These are phyloP conservation scores for Hypericum perforatum DNA, from an alignment of 345 rosid genomes.

Conservation along the genomic window DNA sequence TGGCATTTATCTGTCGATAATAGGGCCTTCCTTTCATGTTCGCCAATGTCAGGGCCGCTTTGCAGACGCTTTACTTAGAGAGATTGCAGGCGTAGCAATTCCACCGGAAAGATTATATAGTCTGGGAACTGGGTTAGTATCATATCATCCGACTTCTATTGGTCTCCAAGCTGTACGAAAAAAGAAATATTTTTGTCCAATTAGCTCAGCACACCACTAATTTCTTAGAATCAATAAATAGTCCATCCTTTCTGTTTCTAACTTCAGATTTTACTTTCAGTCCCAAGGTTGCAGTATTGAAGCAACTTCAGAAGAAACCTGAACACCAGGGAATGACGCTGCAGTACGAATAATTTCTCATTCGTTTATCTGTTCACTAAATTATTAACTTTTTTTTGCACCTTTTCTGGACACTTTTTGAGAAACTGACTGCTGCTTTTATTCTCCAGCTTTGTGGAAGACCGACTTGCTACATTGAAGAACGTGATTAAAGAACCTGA, in stretches of 20 bases:
- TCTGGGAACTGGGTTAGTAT: conserved; percentile 74
- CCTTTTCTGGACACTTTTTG: neutral
- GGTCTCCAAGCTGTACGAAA: too few species aligned
- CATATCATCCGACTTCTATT: too few species aligned
- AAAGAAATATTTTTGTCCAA: too few species aligned
- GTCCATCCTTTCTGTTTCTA: neutral
- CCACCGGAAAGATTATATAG: conserved; percentile 70
- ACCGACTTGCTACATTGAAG: conserved; percentile 79
- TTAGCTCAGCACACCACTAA: too few species aligned
- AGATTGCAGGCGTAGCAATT: conserved; percentile 66
- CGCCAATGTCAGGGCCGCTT: conserved; percentile 50
- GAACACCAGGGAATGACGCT: conserved; percentile 63
- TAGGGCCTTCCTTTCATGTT: neutral
- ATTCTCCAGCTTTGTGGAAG: conserved; percentile 76
- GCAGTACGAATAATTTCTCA: conserved; percentile 37
- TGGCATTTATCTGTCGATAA: too few species aligned
- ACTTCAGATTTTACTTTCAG: conserved; percentile 14
- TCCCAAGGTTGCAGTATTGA: conserved; percentile 80
- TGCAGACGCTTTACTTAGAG: conserved; percentile 62
- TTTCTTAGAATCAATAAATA: too few species aligned
- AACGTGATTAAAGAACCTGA: conserved; percentile 81
- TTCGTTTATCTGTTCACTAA: neutral
- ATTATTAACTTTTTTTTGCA: neutral
- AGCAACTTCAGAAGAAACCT: conserved; percentile 65
- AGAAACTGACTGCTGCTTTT: neutral